Conservation (phyloP, 257 asterid species). For the Fraxinus quadrangulata region DNA sequence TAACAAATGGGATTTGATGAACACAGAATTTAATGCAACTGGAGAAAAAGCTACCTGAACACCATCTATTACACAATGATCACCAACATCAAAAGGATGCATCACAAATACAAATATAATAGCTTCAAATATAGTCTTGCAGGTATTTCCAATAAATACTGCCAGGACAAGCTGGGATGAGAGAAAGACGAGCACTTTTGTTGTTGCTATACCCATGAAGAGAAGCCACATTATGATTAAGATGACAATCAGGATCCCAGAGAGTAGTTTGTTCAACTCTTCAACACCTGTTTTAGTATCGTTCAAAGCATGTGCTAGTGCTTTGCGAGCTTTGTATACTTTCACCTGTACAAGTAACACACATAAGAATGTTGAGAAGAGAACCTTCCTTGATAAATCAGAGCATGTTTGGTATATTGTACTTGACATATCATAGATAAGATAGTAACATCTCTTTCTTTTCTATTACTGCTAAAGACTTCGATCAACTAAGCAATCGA, state of each 20-base stretch:
- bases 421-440: not conserved
- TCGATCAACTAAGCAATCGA: not conserved
- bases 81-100: constrained; percentile 38
- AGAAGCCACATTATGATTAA: constrained; percentile 28
- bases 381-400: not conserved
- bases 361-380: not conserved
- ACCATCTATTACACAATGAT: constrained; percentile 34
- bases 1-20: not conserved
- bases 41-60: constrained; percentile 21
- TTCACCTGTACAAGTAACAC: constrained; percentile 17
- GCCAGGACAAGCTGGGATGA: constrained; percentile 26
- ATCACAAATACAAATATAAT: constrained; percentile 30
- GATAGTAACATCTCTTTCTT: not conserved
- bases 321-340: constrained; percentile 26
- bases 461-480: no score
- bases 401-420: not conserved
- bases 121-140: constrained; percentile 33
- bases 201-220: constrained; percentile 31
- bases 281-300: constrained; percentile 36
- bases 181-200: constrained; percentile 25
- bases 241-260: constrained; percentile 16
- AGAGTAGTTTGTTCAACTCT: constrained; percentile 32
- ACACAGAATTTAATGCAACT: no score
- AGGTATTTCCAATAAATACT: constrained; percentile 27
- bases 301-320: constrained; percentile 29